Evolutionary conservation across 2,329 filamentous ascomycete species (phyloP), one percentile per base, ranked within the genome.

Genomic region (Colletotrichum limetticola): DNA sequence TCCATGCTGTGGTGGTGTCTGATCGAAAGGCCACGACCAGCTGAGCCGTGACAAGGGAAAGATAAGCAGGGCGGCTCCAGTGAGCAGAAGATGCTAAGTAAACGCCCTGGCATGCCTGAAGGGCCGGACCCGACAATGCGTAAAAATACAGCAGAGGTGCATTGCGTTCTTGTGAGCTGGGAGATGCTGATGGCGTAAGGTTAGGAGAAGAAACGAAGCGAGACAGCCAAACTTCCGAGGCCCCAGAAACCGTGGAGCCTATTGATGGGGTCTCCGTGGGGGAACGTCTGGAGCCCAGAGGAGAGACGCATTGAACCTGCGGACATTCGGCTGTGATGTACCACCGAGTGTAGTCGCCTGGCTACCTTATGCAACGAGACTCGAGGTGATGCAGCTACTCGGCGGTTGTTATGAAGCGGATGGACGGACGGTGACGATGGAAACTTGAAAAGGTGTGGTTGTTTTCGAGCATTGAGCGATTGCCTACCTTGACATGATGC

Each of bases 221-320:
- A 66, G 66, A 55, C 66, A 22, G 22, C 46, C 70, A 46, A 49
- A 55, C 28, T 56, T 32, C 46, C 58, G 26, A 55, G 58, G 32
- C 65, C 24, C 59, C 66, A 69, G 70, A 30, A 56, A 60, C 65
- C 70, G 69, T 60, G 42, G 66, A 72, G 70, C 42, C 26, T 66
- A 14, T 55, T n/a, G 19, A 61, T 60, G 66, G 66, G 69, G 66
- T 69, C 55, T 35, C 46, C 66, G 32, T 65, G 49, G 66, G 60
- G 70, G 53, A 49, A 30, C 57, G 22, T 57, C 59, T 42, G 37
- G 58, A 63, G 58, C 64, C 65, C 53, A 58, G 58, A 52, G 58
- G 11, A 22, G 9, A 58, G 32, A 11, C n/a, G 26, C 59, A 62
- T 57, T 57, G 52, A 64, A 64, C 26, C 66, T 63, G 60, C 66